Base-by-base conservation (phyloP, 2,329 filamentous ascomycete species). In the Alternaria sp. region DNA sequence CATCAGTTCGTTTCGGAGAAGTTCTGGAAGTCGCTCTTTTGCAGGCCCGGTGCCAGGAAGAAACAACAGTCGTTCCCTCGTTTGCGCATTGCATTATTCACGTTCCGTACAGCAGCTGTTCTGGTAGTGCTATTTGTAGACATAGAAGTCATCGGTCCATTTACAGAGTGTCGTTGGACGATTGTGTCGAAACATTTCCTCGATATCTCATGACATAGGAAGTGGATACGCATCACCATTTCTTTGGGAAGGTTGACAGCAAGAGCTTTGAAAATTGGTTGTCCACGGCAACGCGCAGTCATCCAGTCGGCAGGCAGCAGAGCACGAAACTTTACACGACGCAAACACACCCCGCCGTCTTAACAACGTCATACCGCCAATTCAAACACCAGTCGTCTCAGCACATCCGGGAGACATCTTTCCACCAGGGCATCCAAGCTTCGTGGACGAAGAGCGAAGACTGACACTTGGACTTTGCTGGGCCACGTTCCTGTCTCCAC, bases 301-400 rank as follows among this genome's bases (percentile, higher is more conserved):
- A 42, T 46, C 52, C 50, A 54, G 41, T 41, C 57, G 52, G 58
- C 44, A 53, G 23, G 54, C 44, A 56, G 46, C 60, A 51, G 55
- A 62, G 60, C 56, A 53, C 63, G 54, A 66, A 71, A 68, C 65
- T 62, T 51, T 39, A 54, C 60, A 53, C 44, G n/a, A 56, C 48
- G 54, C 66, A 66, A 67, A 70, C 66, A 57, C 29, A 42, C 45
- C 61, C 54, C 68, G 69, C 56, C 68, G 70, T 74, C 68, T 70
- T 68, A 70, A 65, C 40, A 67, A 56, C 56, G 57, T 60, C 58
- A 60, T 57, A 51, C 50, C 51, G 28, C 49, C 40, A 54, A 56
- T 51, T 62, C 65, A 70, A 68, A 73, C 71, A 41, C 53, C 48
- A 56, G 52, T 55, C 60, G 72, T 72, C 71, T 71, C 72, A 71